Evolutionary conservation across 306 rosid species (phyloP), one percentile per base, ranked within the genome.

Genomic region (Sicyos baderoa): DNA sequence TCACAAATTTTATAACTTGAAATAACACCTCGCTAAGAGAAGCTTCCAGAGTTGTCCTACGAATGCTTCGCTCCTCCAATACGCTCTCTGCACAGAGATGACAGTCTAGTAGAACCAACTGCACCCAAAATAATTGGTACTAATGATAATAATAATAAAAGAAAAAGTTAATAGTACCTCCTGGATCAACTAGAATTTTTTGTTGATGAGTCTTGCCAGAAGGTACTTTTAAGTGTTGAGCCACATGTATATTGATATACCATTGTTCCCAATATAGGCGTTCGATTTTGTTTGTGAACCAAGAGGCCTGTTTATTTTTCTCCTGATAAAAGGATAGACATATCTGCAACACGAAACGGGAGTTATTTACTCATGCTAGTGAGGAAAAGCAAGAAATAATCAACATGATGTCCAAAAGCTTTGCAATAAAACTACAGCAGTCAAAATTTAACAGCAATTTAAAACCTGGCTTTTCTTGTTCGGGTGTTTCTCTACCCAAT

Each of bases 401-500:
- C 51, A 62, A 22, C 23, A 61, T 16, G 10, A 61, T 37, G 50
- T n/a, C 5, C 49, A 63, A 9, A 4, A 61, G 7, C 14, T 7
- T 16, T 37, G 35, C 23, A 35, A 0, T 22, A 19, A 25, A 64
- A 75, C 6, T 27, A 32, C 52, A 50, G 16, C 45, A 22, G 9
- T 21, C 37, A 22, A 57, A 58, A 58, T 58, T 35, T 37, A 15
- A 27, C 49, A 54, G 32, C 51, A 64, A 69, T 40, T 55, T 19
- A 45, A 77, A 44, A 94, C 99, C 97, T 90, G 96, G 75, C 96
- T 94, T 82, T 90, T 94, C 76, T 88, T 94, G 86, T 94, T 86
- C 0, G 96, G 99, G 81, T 94, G 99, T 74, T 90, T 94, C 88
- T 94, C 99, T 54, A 86, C 99, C 99, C 99, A 94, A 78, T 78